These are phyloP conservation scores for Voacanga thouarsii DNA, from an alignment of 257 asterid genomes.

Conservation along the genomic window DNA sequence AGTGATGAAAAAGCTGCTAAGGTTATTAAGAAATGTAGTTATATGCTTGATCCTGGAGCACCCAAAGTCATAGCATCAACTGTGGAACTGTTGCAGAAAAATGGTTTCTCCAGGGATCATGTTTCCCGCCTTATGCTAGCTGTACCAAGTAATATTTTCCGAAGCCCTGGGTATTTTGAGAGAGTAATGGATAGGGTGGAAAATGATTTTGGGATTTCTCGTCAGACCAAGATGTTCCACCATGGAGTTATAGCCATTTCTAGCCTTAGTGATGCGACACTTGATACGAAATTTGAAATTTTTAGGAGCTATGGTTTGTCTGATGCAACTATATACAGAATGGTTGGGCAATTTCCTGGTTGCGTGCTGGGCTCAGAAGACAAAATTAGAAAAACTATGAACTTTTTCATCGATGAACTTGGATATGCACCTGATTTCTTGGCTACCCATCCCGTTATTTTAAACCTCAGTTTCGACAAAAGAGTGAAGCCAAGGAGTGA, in stretches of 20 bases:
- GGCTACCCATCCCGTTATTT: conserved; percentile 10
- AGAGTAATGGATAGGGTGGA: conserved; percentile 16
- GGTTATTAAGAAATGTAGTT: conserved; percentile 12
- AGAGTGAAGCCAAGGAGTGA: conserved; percentile 19
- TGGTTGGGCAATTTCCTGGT: conserved; percentile 3
- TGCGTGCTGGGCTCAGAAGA: conserved; percentile 6
- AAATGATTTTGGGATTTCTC: conserved; percentile 24
- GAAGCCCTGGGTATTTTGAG: conserved; percentile 8
- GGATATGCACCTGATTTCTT: not conserved
- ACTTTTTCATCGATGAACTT: conserved; percentile 16
- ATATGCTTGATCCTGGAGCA: conserved; percentile 6
- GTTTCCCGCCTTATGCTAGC: conserved; percentile 3
- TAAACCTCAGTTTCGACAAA: conserved; percentile 19
- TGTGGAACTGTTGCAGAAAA: conserved; percentile 7
- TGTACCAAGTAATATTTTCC: conserved; percentile 3
- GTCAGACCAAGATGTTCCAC: conserved; percentile 16
- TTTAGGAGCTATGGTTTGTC: conserved; percentile 32
- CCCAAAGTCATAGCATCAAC: not conserved
- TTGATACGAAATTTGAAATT: conserved; percentile 14
- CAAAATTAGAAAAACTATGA: not conserved
- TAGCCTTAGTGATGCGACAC: not conserved
- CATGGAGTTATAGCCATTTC: conserved; percentile 14
- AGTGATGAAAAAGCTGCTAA: conserved; percentile 9
- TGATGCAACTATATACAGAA: conserved; percentile 12
- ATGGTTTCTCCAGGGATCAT: conserved; percentile 8